Conservation (phyloP, 805 yeast species). For the Kurtzmaniella cleridarum region DNA sequence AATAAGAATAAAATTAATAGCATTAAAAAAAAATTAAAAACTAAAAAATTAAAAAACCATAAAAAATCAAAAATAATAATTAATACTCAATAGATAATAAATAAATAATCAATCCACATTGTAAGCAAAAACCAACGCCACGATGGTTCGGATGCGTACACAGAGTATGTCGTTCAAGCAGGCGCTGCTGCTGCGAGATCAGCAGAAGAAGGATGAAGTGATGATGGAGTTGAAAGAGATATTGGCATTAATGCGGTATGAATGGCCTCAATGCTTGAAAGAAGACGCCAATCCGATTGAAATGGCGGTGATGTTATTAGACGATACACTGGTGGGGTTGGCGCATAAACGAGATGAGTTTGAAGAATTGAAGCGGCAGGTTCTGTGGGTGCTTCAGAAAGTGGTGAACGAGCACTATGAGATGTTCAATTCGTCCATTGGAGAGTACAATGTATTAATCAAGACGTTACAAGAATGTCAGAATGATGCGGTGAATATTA, state of each 20-base stretch:
- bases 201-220: slow-evolving; percentile 17
- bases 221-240: slow-evolving; percentile 31
- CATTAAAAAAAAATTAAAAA: not conserved
- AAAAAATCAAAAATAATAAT: not conserved
- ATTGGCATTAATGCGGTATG: slow-evolving; percentile 32
- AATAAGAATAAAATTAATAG: too few relatives aligned
- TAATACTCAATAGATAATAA: slow-evolving; percentile 2
- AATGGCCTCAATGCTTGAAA: slow-evolving; percentile 38
- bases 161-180: slow-evolving; percentile 16
- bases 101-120: not conserved
- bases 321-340: slow-evolving; percentile 85
- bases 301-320: slow-evolving; percentile 74
- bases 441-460: slow-evolving; percentile 72
- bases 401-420: slow-evolving; percentile 82
- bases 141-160: slow-evolving; percentile 18
- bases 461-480: slow-evolving; percentile 63
- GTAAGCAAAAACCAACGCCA: not conserved
- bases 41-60: not conserved
- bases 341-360: slow-evolving; percentile 73
- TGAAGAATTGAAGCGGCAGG: slow-evolving; percentile 48
- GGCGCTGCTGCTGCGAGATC: slow-evolving; percentile 9
- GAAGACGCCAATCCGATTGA: slow-evolving; percentile 71
- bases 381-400: slow-evolving; percentile 52
- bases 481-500: slow-evolving; percentile 43
- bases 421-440: slow-evolving; percentile 79